Percentiles rank a stretch among this genome's conserved stretches.
Conservation (phyloP, 2,329 filamentous ascomycete species). For the Incumbomyces lentus region DNA sequence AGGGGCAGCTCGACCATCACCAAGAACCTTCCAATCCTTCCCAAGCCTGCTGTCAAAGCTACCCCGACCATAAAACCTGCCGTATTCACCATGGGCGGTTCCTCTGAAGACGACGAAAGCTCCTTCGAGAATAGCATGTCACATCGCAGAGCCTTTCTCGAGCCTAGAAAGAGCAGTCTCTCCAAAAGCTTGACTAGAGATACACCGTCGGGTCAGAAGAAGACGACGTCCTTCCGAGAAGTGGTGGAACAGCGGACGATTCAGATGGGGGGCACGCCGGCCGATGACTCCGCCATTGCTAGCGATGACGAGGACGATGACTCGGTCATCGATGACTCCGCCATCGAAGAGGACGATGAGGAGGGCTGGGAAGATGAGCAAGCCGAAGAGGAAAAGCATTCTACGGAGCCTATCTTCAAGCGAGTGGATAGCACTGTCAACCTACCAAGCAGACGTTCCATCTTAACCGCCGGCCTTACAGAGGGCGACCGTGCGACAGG, state of each 20-base stretch:
- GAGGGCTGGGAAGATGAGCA: slow-evolving; percentile 43
- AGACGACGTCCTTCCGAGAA: slow-evolving; percentile 73
- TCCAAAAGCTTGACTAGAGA: slow-evolving; percentile 40
- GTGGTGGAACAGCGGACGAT: slow-evolving; percentile 61
- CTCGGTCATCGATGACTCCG: slow-evolving; percentile 65
- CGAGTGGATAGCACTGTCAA: slow-evolving; percentile 82
- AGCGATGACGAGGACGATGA: slow-evolving; percentile 53
- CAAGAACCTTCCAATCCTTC: slow-evolving; percentile 3
- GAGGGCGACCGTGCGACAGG: slow-evolving; percentile 62
- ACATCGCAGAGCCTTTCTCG: slow-evolving; percentile 40
- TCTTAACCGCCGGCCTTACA: slow-evolving; percentile 82
- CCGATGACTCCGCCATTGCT: slow-evolving; percentile 49
- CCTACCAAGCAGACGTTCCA: slow-evolving; percentile 72
- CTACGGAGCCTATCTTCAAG: slow-evolving; percentile 68
- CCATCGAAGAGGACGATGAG: slow-evolving; percentile 61
- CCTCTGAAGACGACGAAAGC: slow-evolving; percentile 73
- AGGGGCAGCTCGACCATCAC: slow-evolving; percentile 7
- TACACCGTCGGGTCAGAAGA: slow-evolving; percentile 39
- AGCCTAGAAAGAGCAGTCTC: slow-evolving; percentile 7
- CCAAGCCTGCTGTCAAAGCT: slow-evolving; percentile 24
- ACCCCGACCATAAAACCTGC: slow-evolving; percentile 55
- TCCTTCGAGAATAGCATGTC: slow-evolving; percentile 48
- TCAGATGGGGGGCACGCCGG: slow-evolving; percentile 38
- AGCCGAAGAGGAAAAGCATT: slow-evolving; percentile 53
- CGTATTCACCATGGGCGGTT: slow-evolving; percentile 64